Base-by-base conservation (phyloP, 2,329 filamentous ascomycete species). In the Pezicula radicicola region DNA sequence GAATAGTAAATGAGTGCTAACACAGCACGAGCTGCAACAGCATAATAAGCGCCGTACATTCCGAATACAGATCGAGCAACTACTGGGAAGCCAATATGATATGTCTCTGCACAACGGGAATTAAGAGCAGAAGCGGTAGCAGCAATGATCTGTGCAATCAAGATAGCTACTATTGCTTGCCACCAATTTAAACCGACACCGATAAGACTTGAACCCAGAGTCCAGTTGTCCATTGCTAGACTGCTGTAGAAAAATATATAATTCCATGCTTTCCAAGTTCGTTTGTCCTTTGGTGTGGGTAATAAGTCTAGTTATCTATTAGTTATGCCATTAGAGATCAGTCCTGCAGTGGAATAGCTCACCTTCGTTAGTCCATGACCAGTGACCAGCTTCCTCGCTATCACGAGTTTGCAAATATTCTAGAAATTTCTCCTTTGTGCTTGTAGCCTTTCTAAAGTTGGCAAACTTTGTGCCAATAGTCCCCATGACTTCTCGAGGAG, bases 1-100 rank as follows among this genome's bases (percentile, higher is more conserved):
- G 81, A 80, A 51, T 85, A 83, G 84, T 73, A 76, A 60, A 76
- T 73, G 57, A 74, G 68, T 25, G 70, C 72, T 16, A 75, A 61
- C 19, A 74, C 63, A 2, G 66, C 63, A 27, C 72, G 68, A 35
- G 69, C 65, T 5, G 73, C 60, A 43, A 75, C 49, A 10, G 51
- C 33, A 48, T 61, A 57, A 41, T 61, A 62, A 67, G 68, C 66
- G 30, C 73, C 61, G 45, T 71, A 72, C 52, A 70, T 74, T 4
- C 72, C 72, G 50, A 74, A 75, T 37, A 69, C 66, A 10, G 33
- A 12, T 18, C 46, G n/a, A 3, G 36, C 16, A 6, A 49, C 36
- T 15, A 49, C 21, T 1, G 46, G 46, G 25, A 67, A 72, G 5
- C 66, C 68, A 19, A 70, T 55, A 52, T 72, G 69, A 52, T 73